Conservation (phyloP, 2,329 filamentous ascomycete species). For the Leptographium galeiforme region DNA sequence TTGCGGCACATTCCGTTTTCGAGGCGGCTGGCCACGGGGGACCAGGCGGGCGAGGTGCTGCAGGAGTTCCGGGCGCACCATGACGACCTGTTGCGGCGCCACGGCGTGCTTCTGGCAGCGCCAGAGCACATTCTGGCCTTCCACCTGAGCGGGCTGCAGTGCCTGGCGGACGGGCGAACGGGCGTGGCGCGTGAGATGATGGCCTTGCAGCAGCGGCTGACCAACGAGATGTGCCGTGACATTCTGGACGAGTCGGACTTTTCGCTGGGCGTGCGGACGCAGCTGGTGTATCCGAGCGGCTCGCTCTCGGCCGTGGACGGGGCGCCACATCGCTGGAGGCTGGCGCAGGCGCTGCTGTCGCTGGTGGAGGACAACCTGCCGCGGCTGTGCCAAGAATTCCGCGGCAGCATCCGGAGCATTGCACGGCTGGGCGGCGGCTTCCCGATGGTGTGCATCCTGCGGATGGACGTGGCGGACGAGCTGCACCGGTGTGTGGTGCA, state of each 20-base stretch:
- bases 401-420: constrained; percentile 33
- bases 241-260: constrained; percentile 52
- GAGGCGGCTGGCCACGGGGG: constrained; percentile 27
- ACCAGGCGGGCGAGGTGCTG: constrained; percentile 22
- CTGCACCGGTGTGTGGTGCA: constrained; percentile 25
- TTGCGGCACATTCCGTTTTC: constrained; percentile 46
- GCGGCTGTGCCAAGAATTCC: constrained; percentile 23
- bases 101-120: constrained; percentile 43
- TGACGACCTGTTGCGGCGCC: constrained; percentile 22
- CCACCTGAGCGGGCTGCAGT: constrained; percentile 46
- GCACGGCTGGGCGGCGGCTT: constrained; percentile 26
- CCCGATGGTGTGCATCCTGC: constrained; percentile 43
- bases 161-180: constrained; percentile 30
- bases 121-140: constrained; percentile 56
- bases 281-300: constrained; percentile 45
- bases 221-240: constrained; percentile 34
- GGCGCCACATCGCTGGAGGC: constrained; percentile 37
- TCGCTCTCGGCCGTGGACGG: constrained; percentile 34
- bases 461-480: constrained; percentile 29
- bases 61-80: constrained; percentile 17
- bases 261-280: constrained; percentile 37
- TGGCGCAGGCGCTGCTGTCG: constrained; percentile 25
- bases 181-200: constrained; percentile 33
- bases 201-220: constrained; percentile 34
- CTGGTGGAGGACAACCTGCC: constrained; percentile 25